A percentile compares a stretch with the other conserved stretches of the same genome.
Conservation (phyloP, 805 yeast species). For the Candida tallmaniae region DNA sequence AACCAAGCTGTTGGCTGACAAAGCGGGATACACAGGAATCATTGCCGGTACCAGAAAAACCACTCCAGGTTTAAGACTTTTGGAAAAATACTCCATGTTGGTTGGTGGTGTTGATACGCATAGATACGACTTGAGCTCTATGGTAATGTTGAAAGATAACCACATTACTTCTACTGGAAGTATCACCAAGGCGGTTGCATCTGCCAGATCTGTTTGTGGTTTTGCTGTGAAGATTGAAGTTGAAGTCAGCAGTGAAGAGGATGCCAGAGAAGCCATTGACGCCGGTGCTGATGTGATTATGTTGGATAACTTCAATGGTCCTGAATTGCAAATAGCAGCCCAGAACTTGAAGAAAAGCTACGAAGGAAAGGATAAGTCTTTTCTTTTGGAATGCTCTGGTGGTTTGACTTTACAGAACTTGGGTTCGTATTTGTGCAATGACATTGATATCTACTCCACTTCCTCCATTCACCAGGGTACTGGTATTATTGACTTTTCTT, state of each 20-base stretch:
- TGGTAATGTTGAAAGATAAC: constrained; percentile 96
- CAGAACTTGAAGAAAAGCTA: constrained; percentile 54
- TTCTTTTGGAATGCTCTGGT: constrained; percentile 86
- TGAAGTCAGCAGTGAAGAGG: constrained; percentile 79
- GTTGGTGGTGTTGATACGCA: constrained; percentile 95
- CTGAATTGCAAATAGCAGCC: constrained; percentile 63
- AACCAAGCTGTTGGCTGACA: constrained; percentile 57
- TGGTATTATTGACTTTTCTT: constrained; percentile 74
- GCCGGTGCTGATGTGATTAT: constrained; percentile 96
- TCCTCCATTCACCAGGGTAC: constrained; percentile 92
- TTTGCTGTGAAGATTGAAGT: constrained; percentile 89
- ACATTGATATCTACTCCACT: constrained; percentile 86
- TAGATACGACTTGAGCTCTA: constrained; percentile 82
- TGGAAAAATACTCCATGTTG: constrained; percentile 91
- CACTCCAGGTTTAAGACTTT: constrained; percentile 87
- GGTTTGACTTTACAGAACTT: constrained; percentile 76
- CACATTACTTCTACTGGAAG: constrained; percentile 93
- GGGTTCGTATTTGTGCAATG: constrained; percentile 60
- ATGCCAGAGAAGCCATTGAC: constrained; percentile 86
- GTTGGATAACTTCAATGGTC: constrained; percentile 83
- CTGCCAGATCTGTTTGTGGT: constrained; percentile 80
- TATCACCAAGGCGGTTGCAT: constrained; percentile 73
- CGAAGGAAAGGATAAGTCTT: constrained; percentile 41
- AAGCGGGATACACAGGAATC: constrained; percentile 68
- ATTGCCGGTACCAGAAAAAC: constrained; percentile 97